Conservation (phyloP, 306 rosid species). For the Potentilla sterilis region DNA sequence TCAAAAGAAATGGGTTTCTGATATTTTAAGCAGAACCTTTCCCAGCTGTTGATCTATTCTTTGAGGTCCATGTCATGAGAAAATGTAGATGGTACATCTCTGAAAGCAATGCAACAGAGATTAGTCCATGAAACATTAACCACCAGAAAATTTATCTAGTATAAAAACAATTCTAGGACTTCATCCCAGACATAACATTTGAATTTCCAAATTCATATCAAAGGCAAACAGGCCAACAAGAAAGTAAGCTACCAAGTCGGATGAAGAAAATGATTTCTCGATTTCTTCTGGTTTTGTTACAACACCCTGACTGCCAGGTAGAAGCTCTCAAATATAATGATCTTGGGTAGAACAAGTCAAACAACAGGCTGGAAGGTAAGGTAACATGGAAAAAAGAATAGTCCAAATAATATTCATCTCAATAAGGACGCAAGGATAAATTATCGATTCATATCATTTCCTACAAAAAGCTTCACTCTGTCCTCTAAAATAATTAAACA, state of each 20-base stretch:
- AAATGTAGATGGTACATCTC: background rate
- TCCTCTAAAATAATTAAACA: background rate
- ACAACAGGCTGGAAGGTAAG: background rate
- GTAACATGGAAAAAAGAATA: background rate
- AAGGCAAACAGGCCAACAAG: background rate
- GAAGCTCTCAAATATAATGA: background rate
- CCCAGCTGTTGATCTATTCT: background rate
- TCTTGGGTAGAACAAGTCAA: background rate
- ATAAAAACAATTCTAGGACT: background rate
- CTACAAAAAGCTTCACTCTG: background rate
- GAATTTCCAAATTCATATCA: background rate
- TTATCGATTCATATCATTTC: background rate
- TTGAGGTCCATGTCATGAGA: background rate
- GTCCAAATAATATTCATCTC: background rate
- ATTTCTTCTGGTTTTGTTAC: background rate
- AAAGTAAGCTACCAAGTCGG: background rate
- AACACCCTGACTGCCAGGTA: background rate
- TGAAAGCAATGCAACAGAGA: background rate
- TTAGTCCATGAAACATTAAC: background rate
- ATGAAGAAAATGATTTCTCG: background rate
- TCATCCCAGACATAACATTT: background rate
- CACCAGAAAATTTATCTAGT: background rate
- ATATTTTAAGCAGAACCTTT: background rate
- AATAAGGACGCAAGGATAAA: background rate
- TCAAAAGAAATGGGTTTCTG: background rate